Evolutionary conservation across 345 rosid genomes (phyloP), one percentile per base, ranked within the genome.

Genomic region (Abelmoschus esculentus): DNA sequence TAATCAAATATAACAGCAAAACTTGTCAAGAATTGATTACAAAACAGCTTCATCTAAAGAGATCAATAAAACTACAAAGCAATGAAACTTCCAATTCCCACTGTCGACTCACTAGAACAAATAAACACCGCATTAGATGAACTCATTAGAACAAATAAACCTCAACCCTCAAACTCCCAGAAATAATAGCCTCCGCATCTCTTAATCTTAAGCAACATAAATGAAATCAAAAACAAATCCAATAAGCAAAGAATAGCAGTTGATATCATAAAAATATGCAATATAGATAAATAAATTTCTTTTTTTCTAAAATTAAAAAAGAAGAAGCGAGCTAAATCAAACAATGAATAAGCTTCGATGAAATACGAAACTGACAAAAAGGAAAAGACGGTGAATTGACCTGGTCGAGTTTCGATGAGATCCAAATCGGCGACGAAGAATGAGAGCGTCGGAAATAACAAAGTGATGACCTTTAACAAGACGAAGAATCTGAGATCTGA

Each of bases 351-450:
- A 40, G 38, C 36, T 53, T 65, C 69, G n/a, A 64, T 65, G 38
- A 46, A 46, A 26, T 65, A 6, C 46, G 46, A 29, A n/a, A 46
- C 28, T 26, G 55, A 26, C 54, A 44, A 6, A 64, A 59, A 58
- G 1, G 3, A 40, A 42, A 44, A 47, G 56, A 47, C 69, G 47
- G 47, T 28, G 69, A 29, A 66, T 8, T 65, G 26, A 66, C 57
- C 69, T 66, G 69, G 57, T 47, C 4, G 47, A 66, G 57, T 14
- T 28, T 26, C 4, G 57, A 47, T 15, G 40, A 66, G 40, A 66
- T 66, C 69, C 69, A 47, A 66, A 47, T 56, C 22, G 56, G 40
- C 52, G 57, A 46, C 13, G 17, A 12, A 60, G n/a, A 46, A 66
- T 15, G 19, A 46, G 38, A 63, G 14, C 5, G 22, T n/a, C 22